Percentiles rank a stretch among this genome's conserved stretches.
Evolutionary conservation across 768 basidiomycete species (phyloP).

Genomic region (Auricularia sp.): DNA sequence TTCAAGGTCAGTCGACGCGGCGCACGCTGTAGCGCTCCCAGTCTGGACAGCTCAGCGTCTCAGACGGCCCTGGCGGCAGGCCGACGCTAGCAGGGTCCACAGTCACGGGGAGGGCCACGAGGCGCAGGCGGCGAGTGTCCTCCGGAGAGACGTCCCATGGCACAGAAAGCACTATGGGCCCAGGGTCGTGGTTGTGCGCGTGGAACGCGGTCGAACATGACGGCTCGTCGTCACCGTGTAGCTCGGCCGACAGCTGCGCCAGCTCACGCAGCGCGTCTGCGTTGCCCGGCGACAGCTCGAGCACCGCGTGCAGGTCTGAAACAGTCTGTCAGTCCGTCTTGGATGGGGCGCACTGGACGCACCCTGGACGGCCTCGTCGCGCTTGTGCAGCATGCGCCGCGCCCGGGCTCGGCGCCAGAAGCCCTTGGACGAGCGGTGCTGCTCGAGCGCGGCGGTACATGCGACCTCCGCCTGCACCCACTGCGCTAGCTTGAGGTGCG

Average conservation of each 20-base stretch:
- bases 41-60: slow-evolving; percentile 44
- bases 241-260: slow-evolving; percentile 25
- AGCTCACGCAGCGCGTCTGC: slow-evolving; percentile 52
- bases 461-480: slow-evolving; percentile 67
- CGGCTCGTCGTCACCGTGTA: slow-evolving; percentile 2
- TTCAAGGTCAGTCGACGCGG: not conserved
- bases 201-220: slow-evolving; percentile 16
- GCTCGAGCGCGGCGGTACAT: slow-evolving; percentile 52
- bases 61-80: slow-evolving; percentile 12
- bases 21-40: slow-evolving; percentile 48
- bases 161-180: slow-evolving; percentile 8
- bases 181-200: slow-evolving; percentile 30
- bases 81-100: slow-evolving; percentile 22
- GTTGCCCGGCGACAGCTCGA: slow-evolving; percentile 57
- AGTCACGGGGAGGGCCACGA: slow-evolving; percentile 19
- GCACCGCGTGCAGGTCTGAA: slow-evolving; percentile 50
- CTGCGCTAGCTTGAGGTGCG: slow-evolving; percentile 61
- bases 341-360: slow-evolving; percentile 3
- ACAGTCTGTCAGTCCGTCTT: not conserved
- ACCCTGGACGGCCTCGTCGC: slow-evolving; percentile 56
- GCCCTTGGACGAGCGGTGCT: slow-evolving; percentile 61
- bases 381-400: slow-evolving; percentile 45
- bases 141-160: slow-evolving; percentile 12
- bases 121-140: slow-evolving; percentile 23
- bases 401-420: slow-evolving; percentile 63